phyloP scores from a whole-genome alignment of 2,329 filamentous ascomycete species.

The Ophiostoma sp. region DNA sequence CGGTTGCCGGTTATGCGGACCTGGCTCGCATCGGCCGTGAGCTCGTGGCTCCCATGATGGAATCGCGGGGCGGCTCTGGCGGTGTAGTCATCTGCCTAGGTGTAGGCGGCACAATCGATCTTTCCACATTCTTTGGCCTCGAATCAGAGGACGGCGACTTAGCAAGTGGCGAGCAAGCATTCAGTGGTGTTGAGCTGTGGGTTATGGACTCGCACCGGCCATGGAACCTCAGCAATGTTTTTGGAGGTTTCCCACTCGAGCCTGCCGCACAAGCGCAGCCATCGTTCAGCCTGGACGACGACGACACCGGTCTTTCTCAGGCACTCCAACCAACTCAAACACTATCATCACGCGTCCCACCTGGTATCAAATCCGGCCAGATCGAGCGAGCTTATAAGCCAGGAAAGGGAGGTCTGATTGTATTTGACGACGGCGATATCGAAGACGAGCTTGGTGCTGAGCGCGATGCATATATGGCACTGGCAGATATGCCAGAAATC shows the following conservation, averaged over 20 bases:
- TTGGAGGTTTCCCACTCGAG: constrained; percentile 63
- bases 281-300: constrained; percentile 13
- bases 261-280: constrained; percentile 30
- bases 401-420: constrained; percentile 80
- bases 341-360: constrained; percentile 41
- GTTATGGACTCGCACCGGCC: constrained; percentile 84
- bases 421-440: constrained; percentile 95
- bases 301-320: constrained; percentile 28
- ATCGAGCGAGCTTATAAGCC: constrained; percentile 67
- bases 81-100: constrained; percentile 89
- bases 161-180: constrained; percentile 36
- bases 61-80: constrained; percentile 73
- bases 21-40: constrained; percentile 73
- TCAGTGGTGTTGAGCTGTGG: constrained; percentile 91
- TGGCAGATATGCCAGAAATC: constrained; percentile 85
- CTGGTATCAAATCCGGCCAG: constrained; percentile 66
- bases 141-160: constrained; percentile 56
- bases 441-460: constrained; percentile 72
- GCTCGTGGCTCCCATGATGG: constrained; percentile 79
- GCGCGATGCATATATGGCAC: constrained; percentile 74
- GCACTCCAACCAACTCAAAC: constrained; percentile 38
- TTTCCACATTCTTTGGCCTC: constrained; percentile 73
- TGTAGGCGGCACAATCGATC: constrained; percentile 84
- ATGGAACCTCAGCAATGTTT: constrained; percentile 92
- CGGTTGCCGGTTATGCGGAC: constrained; percentile 87